A percentile compares a stretch with the other conserved stretches of the same genome.
These are phyloP conservation scores for Trichoderma oligosporum DNA, from an alignment of 2,329 filamentous ascomycete species.

Conservation along the genomic window DNA sequence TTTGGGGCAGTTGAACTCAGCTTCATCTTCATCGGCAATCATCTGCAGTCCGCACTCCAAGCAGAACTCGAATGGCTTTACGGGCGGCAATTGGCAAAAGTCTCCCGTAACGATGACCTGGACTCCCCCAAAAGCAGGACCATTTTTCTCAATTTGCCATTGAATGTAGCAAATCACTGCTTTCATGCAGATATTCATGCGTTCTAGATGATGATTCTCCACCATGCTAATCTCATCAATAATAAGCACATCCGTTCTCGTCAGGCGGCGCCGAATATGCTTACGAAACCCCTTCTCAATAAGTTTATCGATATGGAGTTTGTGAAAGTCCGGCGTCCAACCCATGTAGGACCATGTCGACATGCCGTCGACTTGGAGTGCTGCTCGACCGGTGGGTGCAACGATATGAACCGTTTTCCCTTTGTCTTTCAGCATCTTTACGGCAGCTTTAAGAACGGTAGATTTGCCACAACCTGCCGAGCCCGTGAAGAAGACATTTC, in stretches of 20 bases:
- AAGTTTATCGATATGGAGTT: constrained; percentile 14
- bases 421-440: constrained; percentile 19
- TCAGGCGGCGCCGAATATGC: constrained; percentile 36
- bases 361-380: constrained; percentile 52
- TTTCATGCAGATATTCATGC: constrained; percentile 34
- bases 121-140: constrained; percentile 26
- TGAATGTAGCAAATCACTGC: constrained; percentile 1
- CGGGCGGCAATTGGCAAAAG: constrained; percentile 58
- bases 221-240: constrained; percentile 68
- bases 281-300: background rate
- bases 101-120: constrained; percentile 39
- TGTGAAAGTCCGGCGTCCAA: constrained; percentile 41
- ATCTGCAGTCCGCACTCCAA: constrained; percentile 21
- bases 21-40: constrained; percentile 22
- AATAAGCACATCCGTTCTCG: constrained; percentile 52
- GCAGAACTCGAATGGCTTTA: constrained; percentile 47
- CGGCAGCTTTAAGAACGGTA: constrained; percentile 27
- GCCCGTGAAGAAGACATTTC: constrained; percentile 63
- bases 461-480: constrained; percentile 49
- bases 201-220: constrained; percentile 43
- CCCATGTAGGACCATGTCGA: constrained; percentile 58
- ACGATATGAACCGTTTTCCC: constrained; percentile 44
- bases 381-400: constrained; percentile 58
- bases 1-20: constrained; percentile 6
- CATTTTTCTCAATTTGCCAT: background rate